Evolutionary conservation across 495 filamentous ascomycete genomes (phyloP).

Genomic region (Neurospora tetraspora): DNA sequence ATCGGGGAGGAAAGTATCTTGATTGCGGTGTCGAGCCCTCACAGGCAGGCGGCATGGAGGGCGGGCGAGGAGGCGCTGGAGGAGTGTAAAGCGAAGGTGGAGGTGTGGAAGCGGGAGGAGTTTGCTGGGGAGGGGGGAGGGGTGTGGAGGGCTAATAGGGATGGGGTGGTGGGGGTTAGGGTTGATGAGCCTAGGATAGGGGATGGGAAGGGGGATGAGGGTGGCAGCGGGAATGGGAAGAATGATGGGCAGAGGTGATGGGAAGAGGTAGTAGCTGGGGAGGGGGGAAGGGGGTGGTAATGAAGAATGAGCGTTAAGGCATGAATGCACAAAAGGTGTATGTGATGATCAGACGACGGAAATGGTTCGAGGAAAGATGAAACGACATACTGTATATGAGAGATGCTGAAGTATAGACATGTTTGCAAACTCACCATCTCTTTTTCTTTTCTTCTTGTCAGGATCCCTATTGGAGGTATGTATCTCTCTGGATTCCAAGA

Average conservation of each 20-base stretch:
- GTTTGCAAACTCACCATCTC: background rate
- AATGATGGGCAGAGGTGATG: background rate
- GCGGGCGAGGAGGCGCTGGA: conserved; percentile 88
- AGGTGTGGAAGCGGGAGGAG: conserved; percentile 95
- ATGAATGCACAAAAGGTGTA: background rate
- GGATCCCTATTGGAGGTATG: background rate
- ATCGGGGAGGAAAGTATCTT: conserved; percentile 87
- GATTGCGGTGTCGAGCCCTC: conserved; percentile 76
- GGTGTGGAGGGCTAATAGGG: conserved; percentile 87
- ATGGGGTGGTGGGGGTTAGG: conserved; percentile 50
- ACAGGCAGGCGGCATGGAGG: conserved; percentile 81
- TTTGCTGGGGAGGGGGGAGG: conserved; percentile 67
- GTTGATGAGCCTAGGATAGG: conserved; percentile 6
- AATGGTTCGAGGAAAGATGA: background rate
- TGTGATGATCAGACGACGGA: background rate
- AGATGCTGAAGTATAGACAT: background rate
- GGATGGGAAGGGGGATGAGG: background rate
- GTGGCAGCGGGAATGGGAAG: background rate
- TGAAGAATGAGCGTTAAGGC: background rate
- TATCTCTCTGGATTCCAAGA: background rate
- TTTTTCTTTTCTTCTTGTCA: background rate
- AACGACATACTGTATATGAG: background rate
- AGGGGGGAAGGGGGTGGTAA: background rate
- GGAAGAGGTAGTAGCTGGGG: background rate
- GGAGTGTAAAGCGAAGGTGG: conserved; percentile 70